Base-by-base conservation (phyloP, 495 filamentous ascomycete genomes). In the Penicillium simplicissimum region DNA sequence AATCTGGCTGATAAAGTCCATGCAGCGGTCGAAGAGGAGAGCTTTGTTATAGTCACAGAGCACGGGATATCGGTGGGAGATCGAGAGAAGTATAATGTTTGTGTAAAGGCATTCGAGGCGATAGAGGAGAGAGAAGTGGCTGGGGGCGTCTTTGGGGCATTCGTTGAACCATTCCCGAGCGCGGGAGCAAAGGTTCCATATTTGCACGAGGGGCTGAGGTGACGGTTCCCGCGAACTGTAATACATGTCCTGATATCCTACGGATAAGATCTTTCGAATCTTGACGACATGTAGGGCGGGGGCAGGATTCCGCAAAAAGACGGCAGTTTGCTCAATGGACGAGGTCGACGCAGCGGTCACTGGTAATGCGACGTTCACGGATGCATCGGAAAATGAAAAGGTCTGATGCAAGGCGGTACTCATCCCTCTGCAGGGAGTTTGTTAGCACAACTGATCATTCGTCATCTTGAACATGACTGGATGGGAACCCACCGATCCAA, bases 321-420 rank as follows among this genome's bases (percentile, higher is more conserved):
- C 77, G 71, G 79, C 36, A 62, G 71, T 74, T 66, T 76, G 48
- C 57, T 78, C 67, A 60, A 67, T 43, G 70, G 70, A 4, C 66
- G 73, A 40, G 9, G 74, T 67, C 9, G 81, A 75, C 45, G 70
- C 64, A 36, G 68, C 60, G 11, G 57, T 62, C 17, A 74, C 71
- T 10, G 84, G 84, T 62, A 90, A 76, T 10, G 76, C 81, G 38
- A 96, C 91, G 62, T 88, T 86, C 2, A 88, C 82, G n/a, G 92
- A 89, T 40, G 90, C 90, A 70, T 98, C 94, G 1, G 90, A 92
- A 70, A 98, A 95, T 5, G 94, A 96, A 71, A 96, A 96, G 0
- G 90, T 86, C 42, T 91, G 82, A 33, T 87, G 86, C 53, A 92
- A 83, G 15, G 91, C 89, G 76, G 93, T 85, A 61, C 90, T 92